Evolutionary conservation across 306 rosid genomes (phyloP), one percentile per base, ranked within the genome.

Genomic region (Ormosia semicastrata): DNA sequence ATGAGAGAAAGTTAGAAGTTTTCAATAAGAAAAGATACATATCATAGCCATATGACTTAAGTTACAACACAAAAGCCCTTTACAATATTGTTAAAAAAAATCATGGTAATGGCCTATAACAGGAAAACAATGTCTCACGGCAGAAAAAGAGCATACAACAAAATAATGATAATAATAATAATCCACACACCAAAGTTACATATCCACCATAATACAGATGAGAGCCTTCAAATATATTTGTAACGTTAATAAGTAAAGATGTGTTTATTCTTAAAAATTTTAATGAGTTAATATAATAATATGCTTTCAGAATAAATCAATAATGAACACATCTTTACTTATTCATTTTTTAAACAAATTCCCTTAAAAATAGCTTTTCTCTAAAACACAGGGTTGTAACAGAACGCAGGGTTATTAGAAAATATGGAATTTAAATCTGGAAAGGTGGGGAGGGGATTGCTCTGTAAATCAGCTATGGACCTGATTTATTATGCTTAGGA

Each of bases 401-500:
- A 49, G 17, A 11, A 49, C 6, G 54, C 6, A 49, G 6, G 54
- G 54, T 49, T 36, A 30, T 60, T 30, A 37, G 41, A 30, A 60
- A 77, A 34, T 34, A 77, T 6, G 17, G 17, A 53, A 5, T 32
- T 72, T 2, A 72, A 53, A 73, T 54, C 36, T 36, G 7, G 30
- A 14, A 71, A 71, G 2, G 4, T 8, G 4, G 1, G 18, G 4
- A 29, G 41, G 2, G 14, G 14, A 1, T 7, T n/a, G 8, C 29
- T 13, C 13, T n/a, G 13, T n/a, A 49, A 77, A 49, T 64, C 73
- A 64, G 36, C 81, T 36, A 60, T 76, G 80, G 71, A 76, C 71
- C 80, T 76, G 71, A 46, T 76, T 5, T 10, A 74, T 87, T 81
- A 66, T 87, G 90, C 65, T 62, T 66, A 18, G 47, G 79, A 9